Conservation (phyloP, 2,329 filamentous ascomycete genomes). For the Xylariaceae sp. region DNA sequence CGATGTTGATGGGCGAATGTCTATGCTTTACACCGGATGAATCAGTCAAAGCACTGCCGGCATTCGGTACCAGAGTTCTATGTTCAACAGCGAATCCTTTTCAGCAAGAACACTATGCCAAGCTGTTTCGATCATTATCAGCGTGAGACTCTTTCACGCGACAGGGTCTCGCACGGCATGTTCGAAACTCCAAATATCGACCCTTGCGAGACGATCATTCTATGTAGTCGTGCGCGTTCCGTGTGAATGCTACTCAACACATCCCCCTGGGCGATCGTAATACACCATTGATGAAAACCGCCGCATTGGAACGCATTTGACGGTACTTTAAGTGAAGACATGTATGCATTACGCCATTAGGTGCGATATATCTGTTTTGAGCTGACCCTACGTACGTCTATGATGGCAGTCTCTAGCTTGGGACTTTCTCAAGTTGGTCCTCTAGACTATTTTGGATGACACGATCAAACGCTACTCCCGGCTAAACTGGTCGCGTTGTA, state of each 20-base stretch:
- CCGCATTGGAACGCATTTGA: background rate
- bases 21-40: constrained; percentile 18
- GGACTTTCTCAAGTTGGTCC: no score
- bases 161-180: constrained; percentile 16
- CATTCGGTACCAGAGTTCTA: constrained; percentile 5
- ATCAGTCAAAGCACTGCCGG: constrained; percentile 19
- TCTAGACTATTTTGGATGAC: background rate
- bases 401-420: background rate
- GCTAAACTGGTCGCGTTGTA: background rate
- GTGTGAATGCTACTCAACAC: background rate
- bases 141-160: background rate
- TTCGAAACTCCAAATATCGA: constrained; percentile 12
- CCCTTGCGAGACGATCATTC: constrained; percentile 14
- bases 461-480: background rate
- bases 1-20: constrained; percentile 1
- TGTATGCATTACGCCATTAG: background rate
- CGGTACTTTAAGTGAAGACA: background rate
- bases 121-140: background rate
- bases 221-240: background rate
- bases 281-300: background rate
- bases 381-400: background rate
- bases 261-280: background rate
- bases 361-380: background rate
- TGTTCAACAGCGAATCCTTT: background rate
- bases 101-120: background rate